Evolutionary conservation across 2,329 filamentous ascomycete species (phyloP).

Genomic region (Colletotrichum lentis): DNA sequence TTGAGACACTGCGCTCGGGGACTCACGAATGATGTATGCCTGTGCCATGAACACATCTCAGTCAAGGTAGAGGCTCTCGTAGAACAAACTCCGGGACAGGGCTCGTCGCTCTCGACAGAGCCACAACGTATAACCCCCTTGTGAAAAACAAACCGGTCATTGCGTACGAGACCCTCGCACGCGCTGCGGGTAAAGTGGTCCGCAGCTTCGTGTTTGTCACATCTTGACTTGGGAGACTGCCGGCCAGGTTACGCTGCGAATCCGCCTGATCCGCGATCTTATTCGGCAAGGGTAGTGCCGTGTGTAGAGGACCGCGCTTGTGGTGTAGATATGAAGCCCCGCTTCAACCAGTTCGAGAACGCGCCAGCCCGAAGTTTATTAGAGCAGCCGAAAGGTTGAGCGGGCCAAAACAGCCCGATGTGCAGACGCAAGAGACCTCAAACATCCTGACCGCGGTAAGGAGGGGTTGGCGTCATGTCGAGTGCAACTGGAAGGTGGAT

Average conservation of each 20-base stretch:
- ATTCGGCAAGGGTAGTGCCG: neutral
- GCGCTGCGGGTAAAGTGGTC: slow-evolving; percentile 20
- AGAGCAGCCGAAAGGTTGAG: neutral
- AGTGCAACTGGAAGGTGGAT: neutral
- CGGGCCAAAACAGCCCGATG: neutral
- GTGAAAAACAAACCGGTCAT: slow-evolving; percentile 9
- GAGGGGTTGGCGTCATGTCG: neutral
- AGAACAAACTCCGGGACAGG: neutral
- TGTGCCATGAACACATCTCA: neutral
- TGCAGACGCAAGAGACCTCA: neutral
- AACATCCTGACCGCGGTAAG: neutral
- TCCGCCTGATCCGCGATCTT: neutral
- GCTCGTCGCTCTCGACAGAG: neutral
- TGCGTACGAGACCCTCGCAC: slow-evolving; percentile 13
- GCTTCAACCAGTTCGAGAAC: neutral
- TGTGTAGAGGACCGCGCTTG: neutral
- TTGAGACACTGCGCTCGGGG: neutral
- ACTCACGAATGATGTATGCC: neutral
- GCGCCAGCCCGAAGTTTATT: slow-evolving; percentile 4
- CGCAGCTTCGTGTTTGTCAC: neutral
- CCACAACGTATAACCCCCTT: slow-evolving; percentile 5
- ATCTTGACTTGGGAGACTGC: neutral
- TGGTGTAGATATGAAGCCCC: neutral
- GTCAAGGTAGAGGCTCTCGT: neutral
- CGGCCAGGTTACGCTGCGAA: neutral